Evolutionary conservation across 2,329 filamentous ascomycete genomes (phyloP).

Genomic region (Penicillium hordei): DNA sequence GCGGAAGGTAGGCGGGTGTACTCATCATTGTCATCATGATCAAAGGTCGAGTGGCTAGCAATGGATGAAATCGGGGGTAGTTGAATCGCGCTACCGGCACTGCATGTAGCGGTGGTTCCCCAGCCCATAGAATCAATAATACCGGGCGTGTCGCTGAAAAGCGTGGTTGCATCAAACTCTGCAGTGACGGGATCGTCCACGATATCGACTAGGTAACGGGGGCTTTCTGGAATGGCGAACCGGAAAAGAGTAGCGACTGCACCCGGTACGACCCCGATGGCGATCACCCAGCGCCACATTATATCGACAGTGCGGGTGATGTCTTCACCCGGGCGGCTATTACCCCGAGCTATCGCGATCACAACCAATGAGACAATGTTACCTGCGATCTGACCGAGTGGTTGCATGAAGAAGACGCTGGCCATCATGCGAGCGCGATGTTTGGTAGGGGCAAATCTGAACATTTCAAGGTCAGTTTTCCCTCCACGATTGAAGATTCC

Average conservation of each 20-base stretch:
- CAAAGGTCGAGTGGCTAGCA: slow-evolving; percentile 25
- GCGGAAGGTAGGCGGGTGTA: slow-evolving; percentile 32
- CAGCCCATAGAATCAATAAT: slow-evolving; percentile 28
- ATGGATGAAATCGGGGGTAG: slow-evolving; percentile 30
- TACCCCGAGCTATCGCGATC: slow-evolving; percentile 31
- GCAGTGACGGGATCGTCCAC: slow-evolving; percentile 61
- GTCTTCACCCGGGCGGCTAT: slow-evolving; percentile 28
- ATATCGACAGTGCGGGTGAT: slow-evolving; percentile 52
- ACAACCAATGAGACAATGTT: slow-evolving; percentile 60
- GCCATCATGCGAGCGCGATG: slow-evolving; percentile 68
- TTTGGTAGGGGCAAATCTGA: slow-evolving; percentile 54
- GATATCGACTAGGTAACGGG: slow-evolving; percentile 65
- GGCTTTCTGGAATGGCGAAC: slow-evolving; percentile 66
- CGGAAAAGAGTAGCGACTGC: slow-evolving; percentile 65
- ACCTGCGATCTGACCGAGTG: slow-evolving; percentile 64
- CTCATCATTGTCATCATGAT: slow-evolving; percentile 24
- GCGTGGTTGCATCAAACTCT: slow-evolving; percentile 59
- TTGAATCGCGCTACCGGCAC: slow-evolving; percentile 19
- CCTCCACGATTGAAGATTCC: background rate
- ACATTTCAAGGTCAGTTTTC: background rate
- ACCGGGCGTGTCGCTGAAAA: slow-evolving; percentile 50
- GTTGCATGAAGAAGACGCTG: slow-evolving; percentile 68
- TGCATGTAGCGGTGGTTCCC: slow-evolving; percentile 24
- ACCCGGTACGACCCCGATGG: slow-evolving; percentile 63
- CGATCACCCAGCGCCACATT: slow-evolving; percentile 67